Conservation (phyloP, 2,329 filamentous ascomycete genomes). For the Colletotrichum cordylinicola region DNA sequence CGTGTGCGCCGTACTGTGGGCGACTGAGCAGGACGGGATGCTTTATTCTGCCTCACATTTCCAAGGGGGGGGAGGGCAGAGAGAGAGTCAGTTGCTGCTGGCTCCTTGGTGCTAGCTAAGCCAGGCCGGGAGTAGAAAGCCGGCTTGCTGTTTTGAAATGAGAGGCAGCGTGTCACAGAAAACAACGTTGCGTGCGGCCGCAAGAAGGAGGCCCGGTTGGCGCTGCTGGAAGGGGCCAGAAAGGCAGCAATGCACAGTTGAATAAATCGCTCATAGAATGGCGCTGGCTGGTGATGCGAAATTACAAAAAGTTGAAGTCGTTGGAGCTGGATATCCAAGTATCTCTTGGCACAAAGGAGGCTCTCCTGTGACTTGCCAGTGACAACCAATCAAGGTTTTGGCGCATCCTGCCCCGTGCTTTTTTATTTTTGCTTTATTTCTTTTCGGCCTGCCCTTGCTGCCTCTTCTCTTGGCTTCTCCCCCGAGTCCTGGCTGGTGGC, state of each 20-base stretch:
- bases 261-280: constrained; percentile 24
- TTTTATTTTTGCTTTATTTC: not conserved
- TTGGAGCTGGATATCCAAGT: constrained; percentile 22
- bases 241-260: not conserved
- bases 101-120: not conserved
- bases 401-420: constrained; percentile 18
- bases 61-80: not conserved
- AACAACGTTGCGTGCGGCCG: constrained; percentile 18
- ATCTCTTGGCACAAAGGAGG: constrained; percentile 18
- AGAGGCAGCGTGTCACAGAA: constrained; percentile 7
- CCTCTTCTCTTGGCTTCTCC: not conserved
- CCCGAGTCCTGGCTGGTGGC: not conserved
- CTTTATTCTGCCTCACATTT: not conserved
- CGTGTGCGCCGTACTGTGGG: constrained; percentile 15
- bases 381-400: constrained; percentile 24
- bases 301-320: constrained; percentile 21
- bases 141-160: constrained; percentile 15
- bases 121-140: constrained; percentile 1
- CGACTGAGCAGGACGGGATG: not conserved
- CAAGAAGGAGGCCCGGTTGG: constrained; percentile 1
- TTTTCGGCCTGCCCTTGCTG: not conserved
- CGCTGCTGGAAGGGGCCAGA: not conserved
- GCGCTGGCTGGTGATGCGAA: not conserved
- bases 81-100: not conserved
- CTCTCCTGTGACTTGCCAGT: constrained; percentile 19